Conservation (phyloP, 2,329 filamentous ascomycete genomes). For the Xylariaceae sp. region DNA sequence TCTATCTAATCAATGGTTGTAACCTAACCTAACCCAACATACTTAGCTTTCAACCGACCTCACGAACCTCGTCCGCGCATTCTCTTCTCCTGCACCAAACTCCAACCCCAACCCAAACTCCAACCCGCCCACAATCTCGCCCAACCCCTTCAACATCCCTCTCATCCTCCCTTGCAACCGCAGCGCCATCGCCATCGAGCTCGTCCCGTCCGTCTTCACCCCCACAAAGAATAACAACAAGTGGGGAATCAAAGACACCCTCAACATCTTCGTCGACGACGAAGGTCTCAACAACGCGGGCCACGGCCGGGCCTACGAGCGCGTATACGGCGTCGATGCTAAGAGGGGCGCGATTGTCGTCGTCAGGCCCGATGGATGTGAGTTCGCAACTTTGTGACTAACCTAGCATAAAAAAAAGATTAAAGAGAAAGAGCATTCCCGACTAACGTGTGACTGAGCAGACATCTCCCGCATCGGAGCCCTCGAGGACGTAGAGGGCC, state of each 20-base stretch:
- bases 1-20: too few relatives aligned
- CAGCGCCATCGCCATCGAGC: constrained; percentile 50
- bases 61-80: constrained; percentile 28
- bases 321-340: constrained; percentile 47
- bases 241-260: constrained; percentile 51
- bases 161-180: too few relatives aligned
- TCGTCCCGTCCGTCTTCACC: constrained; percentile 49
- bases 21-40: constrained; percentile 5
- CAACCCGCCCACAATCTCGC: too few relatives aligned
- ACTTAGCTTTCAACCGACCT: constrained; percentile 20
- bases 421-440: too few relatives aligned
- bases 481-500: constrained; percentile 12
- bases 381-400: constrained; percentile 20
- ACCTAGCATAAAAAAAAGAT: background rate
- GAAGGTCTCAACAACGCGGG: constrained; percentile 49
- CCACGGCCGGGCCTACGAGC: constrained; percentile 52
- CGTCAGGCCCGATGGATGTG: constrained; percentile 58
- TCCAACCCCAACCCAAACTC: too few relatives aligned
- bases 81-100: constrained; percentile 38
- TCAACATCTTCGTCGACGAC: constrained; percentile 54
- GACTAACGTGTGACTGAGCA: constrained; percentile 16
- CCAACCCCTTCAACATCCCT: too few relatives aligned
- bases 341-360: constrained; percentile 43
- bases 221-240: too few relatives aligned
- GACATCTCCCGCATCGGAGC: constrained; percentile 26